phyloP scores from a whole-genome alignment of 1,284 basidiomycete species.

The Irpex sp. region DNA sequence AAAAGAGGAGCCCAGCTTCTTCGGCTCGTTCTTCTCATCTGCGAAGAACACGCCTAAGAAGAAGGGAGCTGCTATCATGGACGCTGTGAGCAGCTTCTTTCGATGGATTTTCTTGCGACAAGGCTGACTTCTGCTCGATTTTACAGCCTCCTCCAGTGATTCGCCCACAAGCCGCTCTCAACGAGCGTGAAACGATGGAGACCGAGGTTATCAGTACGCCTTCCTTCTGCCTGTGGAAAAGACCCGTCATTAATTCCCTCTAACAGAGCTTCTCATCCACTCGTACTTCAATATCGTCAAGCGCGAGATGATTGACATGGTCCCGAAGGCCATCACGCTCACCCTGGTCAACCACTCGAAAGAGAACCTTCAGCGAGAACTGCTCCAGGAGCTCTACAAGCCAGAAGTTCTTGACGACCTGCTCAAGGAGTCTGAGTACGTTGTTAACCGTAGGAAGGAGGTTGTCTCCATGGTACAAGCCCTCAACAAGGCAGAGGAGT shows the following conservation, averaged over 20 bases:
- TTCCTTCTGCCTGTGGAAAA: background rate
- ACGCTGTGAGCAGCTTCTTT: conserved; percentile 45
- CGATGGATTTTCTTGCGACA: background rate
- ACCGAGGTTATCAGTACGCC: conserved; percentile 97
- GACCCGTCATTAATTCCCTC: background rate
- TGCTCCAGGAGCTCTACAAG: conserved; percentile 86
- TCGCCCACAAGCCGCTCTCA: conserved; percentile 89
- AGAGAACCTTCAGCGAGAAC: conserved; percentile 87
- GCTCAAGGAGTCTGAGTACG: conserved; percentile 86
- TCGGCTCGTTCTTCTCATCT: conserved; percentile 87
- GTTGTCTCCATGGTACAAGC: conserved; percentile 85
- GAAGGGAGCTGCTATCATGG: conserved; percentile 81
- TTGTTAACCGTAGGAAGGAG: conserved; percentile 84
- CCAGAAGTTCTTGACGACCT: conserved; percentile 89
- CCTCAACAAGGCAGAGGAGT: conserved; percentile 90
- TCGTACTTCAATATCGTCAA: conserved; percentile 98
- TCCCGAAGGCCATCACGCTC: conserved; percentile 93
- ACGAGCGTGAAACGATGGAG: conserved; percentile 95
- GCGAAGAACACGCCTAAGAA: conserved; percentile 55
- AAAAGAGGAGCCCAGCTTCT: conserved; percentile 91
- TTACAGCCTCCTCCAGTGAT: conserved; percentile 79
- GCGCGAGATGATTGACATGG: conserved; percentile 99
- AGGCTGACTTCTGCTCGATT: background rate
- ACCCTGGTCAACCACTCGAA: conserved; percentile 92
- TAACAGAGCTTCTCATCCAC: conserved; percentile 78